Conservation (phyloP, 1,284 basidiomycete genomes). For the Trichosporon coremiiforme region DNA sequence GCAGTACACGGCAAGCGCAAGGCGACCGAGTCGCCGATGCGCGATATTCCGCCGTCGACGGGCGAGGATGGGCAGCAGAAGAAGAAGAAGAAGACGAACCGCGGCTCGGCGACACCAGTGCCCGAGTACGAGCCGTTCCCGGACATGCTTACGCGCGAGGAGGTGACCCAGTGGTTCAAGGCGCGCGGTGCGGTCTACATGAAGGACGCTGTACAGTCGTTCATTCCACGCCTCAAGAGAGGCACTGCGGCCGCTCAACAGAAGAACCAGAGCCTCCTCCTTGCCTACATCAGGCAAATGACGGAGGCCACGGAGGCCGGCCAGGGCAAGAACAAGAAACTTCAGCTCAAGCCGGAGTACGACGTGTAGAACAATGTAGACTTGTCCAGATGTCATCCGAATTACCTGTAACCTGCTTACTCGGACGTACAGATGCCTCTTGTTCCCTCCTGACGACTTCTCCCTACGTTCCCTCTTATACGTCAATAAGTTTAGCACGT, state of each 20-base stretch:
- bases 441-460: too few species aligned
- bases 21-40: constrained; percentile 21
- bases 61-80: constrained; percentile 48
- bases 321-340: constrained; percentile 27
- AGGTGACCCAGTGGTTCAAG: constrained; percentile 46
- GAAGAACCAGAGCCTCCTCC: constrained; percentile 43
- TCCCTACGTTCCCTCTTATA: too few species aligned
- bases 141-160: constrained; percentile 44
- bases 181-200: constrained; percentile 33
- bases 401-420: neutral
- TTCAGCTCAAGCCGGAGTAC: constrained; percentile 39
- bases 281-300: constrained; percentile 36
- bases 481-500: too few species aligned
- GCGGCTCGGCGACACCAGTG: constrained; percentile 22
- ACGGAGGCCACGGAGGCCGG: constrained; percentile 31
- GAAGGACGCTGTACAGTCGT: constrained; percentile 38
- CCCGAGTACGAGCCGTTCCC: constrained; percentile 38
- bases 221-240: constrained; percentile 34
- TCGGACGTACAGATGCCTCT: too few species aligned
- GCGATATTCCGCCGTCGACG: neutral
- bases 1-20: constrained; percentile 32
- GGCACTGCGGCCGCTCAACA: constrained; percentile 24
- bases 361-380: constrained; percentile 13
- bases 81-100: constrained; percentile 45
- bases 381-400: constrained; percentile 48